These are phyloP conservation scores for Antrodiella citrinella DNA, from an alignment of 768 basidiomycete species.

Conservation along the genomic window DNA sequence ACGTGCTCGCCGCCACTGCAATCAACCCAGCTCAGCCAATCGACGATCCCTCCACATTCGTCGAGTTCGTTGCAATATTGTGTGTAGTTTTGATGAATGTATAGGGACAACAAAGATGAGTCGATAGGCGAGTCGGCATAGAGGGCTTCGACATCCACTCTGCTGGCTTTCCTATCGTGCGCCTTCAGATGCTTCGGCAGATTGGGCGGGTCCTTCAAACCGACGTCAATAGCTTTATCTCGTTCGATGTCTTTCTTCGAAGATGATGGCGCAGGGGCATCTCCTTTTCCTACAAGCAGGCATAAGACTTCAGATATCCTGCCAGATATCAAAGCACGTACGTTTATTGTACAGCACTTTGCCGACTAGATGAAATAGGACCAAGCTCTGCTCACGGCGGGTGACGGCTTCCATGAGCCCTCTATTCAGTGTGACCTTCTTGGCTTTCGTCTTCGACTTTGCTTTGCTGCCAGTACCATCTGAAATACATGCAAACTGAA, in stretches of 20 bases:
- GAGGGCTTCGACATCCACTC: constrained; percentile 71
- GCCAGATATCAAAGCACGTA: constrained; percentile 30
- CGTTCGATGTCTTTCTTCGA: constrained; percentile 55
- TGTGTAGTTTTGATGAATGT: constrained; percentile 90
- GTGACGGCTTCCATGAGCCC: constrained; percentile 67
- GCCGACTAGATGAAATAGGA: constrained; percentile 87
- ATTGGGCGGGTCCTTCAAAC: constrained; percentile 43
- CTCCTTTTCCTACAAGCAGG: constrained; percentile 56
- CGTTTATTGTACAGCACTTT: constrained; percentile 95
- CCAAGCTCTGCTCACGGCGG: constrained; percentile 76
- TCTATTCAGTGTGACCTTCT: constrained; percentile 16
- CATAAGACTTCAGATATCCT: not conserved
- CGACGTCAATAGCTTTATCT: constrained; percentile 48
- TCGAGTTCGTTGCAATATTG: constrained; percentile 77
- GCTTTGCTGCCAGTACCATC: constrained; percentile 20
- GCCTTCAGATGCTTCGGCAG: constrained; percentile 52
- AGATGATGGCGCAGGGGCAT: constrained; percentile 48
- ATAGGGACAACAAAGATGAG: constrained; percentile 79
- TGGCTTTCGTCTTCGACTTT: constrained; percentile 25
- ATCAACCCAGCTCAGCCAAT: constrained; percentile 75
- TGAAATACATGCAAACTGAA: constrained; percentile 74
- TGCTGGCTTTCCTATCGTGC: constrained; percentile 59
- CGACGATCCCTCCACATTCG: constrained; percentile 59
- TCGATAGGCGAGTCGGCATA: constrained; percentile 88
- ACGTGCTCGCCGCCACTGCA: constrained; percentile 58